A percentile compares a stretch with the other conserved stretches of the same genome.
Conservation (phyloP, 164 flowering plant genomes). For the Dillenia turbinata region DNA sequence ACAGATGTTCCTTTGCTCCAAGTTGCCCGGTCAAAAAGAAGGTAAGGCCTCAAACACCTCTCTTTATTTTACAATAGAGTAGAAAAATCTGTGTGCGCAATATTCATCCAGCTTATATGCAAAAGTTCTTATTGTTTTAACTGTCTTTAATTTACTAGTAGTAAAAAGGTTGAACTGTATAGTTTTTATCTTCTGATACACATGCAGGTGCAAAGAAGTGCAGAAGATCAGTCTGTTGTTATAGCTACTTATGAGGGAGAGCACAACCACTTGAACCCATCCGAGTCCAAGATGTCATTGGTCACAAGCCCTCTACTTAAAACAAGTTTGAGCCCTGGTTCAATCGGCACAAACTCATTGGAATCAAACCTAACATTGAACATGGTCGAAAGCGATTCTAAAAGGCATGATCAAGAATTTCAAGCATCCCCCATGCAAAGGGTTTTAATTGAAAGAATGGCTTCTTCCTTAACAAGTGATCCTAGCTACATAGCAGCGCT, state of each 20-base stretch:
- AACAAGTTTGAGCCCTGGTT: conserved; percentile 17
- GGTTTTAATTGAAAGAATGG: conserved; percentile 38
- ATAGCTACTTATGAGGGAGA: conserved; percentile 50
- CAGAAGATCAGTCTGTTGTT: conserved; percentile 43
- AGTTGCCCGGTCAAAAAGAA: conserved; percentile 62
- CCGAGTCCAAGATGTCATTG: too few relatives aligned
- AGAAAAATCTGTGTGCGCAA: too few relatives aligned
- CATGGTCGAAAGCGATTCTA: conserved; percentile 23
- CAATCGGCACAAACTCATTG: conserved; percentile 13
- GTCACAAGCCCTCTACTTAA: background rate
- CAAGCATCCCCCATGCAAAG: conserved; percentile 25
- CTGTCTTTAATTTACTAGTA: background rate
- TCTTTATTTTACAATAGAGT: background rate
- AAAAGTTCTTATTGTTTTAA: too few relatives aligned
- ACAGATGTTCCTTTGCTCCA: conserved; percentile 61
- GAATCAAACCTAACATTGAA: conserved; percentile 32
- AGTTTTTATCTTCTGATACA: background rate
- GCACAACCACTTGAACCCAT: background rate
- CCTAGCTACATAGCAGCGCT: conserved; percentile 55
- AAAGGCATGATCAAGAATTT: conserved; percentile 1
- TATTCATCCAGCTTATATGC: too few relatives aligned
- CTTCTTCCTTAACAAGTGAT: conserved; percentile 46
- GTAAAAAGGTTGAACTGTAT: background rate
- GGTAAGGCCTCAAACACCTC: conserved; percentile 19
- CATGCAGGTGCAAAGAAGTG: conserved; percentile 60